phyloP scores from a whole-genome alignment of 805 yeast genomes.

The Cephaloascus fragrans region DNA sequence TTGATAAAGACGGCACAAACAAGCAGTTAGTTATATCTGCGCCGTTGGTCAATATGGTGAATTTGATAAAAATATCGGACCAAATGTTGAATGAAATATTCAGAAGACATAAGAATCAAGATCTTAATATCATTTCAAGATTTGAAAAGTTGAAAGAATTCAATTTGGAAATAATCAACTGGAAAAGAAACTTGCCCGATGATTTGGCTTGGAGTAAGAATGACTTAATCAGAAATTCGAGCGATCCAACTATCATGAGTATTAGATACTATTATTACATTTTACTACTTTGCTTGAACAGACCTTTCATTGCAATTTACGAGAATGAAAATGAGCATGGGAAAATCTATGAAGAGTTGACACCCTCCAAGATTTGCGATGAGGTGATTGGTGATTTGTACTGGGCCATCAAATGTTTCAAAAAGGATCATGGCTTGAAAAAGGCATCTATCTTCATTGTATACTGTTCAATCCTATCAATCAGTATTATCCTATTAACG shows the following conservation, averaged over 20 bases:
- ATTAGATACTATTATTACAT: conserved; percentile 51
- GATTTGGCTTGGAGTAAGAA: conserved; percentile 39
- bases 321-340: conserved; percentile 2
- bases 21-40: conserved; percentile 26
- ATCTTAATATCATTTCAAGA: conserved; percentile 30
- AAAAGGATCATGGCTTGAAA: conserved; percentile 25
- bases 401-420: conserved; percentile 25
- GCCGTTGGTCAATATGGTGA: conserved; percentile 32
- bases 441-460: conserved; percentile 36
- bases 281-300: conserved; percentile 45
- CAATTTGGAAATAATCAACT: conserved; percentile 37
- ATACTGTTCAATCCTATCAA: conserved; percentile 35
- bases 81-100: conserved; percentile 34
- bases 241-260: conserved; percentile 43
- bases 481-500: conserved; percentile 28
- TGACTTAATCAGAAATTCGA: conserved; percentile 28
- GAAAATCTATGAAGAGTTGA: conserved; percentile 8
- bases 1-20: conserved; percentile 8
- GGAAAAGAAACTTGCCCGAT: conserved; percentile 41
- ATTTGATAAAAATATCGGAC: conserved; percentile 33
- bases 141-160: conserved; percentile 30
- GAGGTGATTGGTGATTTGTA: conserved; percentile 32
- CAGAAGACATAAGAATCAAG: conserved; percentile 22
- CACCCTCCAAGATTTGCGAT: conserved; percentile 24
- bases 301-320: conserved; percentile 44